Percentiles rank a stretch among this genome's conserved stretches.
These are phyloP conservation scores for Starmera stellimalicola DNA, from an alignment of 1,139 yeast genomes.

Conservation along the genomic window DNA sequence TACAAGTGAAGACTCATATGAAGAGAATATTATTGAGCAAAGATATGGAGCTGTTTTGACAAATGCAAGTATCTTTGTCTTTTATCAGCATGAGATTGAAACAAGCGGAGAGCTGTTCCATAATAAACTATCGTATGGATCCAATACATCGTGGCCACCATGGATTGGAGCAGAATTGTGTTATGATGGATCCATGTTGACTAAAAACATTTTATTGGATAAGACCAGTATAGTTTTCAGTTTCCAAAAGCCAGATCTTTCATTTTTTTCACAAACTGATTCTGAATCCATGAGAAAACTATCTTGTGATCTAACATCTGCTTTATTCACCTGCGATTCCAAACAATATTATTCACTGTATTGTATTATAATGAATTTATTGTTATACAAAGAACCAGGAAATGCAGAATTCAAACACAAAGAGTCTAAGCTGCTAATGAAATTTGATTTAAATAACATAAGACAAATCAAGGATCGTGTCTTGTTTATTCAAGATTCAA, in stretches of 20 bases:
- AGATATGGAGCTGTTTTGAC: constrained; percentile 61
- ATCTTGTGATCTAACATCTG: constrained; percentile 58
- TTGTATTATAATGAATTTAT: constrained; percentile 52
- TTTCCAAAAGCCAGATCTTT: constrained; percentile 31
- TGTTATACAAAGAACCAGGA: constrained; percentile 59
- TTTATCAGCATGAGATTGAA: constrained; percentile 39
- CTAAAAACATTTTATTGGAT: constrained; percentile 50
- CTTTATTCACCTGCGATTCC: constrained; percentile 65
- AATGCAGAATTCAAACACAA: constrained; percentile 47
- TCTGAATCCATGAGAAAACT: constrained; percentile 31
- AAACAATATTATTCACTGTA: constrained; percentile 61
- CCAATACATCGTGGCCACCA: constrained; percentile 62
- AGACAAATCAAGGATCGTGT: constrained; percentile 45
- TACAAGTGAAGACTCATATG: constrained; percentile 38
- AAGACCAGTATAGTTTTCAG: constrained; percentile 55
- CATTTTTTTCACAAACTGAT: constrained; percentile 23
- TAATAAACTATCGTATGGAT: constrained; percentile 32
- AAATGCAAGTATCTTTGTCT: constrained; percentile 64
- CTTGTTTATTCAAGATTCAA: constrained; percentile 43
- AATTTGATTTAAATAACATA: constrained; percentile 61
- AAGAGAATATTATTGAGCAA: constrained; percentile 49
- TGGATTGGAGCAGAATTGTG: constrained; percentile 74
- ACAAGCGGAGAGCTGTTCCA: constrained; percentile 34
- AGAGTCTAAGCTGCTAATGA: constrained; percentile 56
- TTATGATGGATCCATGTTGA: constrained; percentile 55